Conservation (phyloP, 306 rosid species). For the Hippophae tibetana region DNA sequence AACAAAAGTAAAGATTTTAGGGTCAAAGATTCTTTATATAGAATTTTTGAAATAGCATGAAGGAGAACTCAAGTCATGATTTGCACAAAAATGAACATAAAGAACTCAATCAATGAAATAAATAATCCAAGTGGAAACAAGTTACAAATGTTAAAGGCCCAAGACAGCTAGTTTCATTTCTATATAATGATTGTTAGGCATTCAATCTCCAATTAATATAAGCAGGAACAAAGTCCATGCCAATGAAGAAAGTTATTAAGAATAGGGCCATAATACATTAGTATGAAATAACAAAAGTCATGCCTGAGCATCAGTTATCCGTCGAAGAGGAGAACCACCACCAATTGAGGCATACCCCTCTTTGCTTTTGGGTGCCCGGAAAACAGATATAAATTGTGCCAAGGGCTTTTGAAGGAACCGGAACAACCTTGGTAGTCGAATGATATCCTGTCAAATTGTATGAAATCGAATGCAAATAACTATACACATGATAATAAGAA, state of each 20-base stretch:
- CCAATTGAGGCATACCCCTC: slow-evolving; percentile 98
- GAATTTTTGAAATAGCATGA: not conserved
- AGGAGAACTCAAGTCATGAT: not conserved
- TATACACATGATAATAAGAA: not conserved
- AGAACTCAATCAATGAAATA: too few species aligned
- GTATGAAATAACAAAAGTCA: not conserved
- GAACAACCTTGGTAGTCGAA: slow-evolving; percentile 79
- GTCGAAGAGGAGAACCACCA: slow-evolving; percentile 93
- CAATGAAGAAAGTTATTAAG: not conserved
- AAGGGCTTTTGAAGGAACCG: slow-evolving; percentile 88
- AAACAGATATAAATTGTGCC: slow-evolving; percentile 78
- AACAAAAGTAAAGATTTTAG: slow-evolving; percentile 1
- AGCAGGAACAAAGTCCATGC: not conserved
- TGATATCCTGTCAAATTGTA: slow-evolving; percentile 58
- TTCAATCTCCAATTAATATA: not conserved
- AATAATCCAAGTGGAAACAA: too few species aligned
- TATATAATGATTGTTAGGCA: not conserved
- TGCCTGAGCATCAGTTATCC: slow-evolving; percentile 90
- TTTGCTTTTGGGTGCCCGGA: slow-evolving; percentile 87
- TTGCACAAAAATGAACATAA: too few species aligned
- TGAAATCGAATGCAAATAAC: slow-evolving; percentile 1
- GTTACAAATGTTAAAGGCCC: too few species aligned
- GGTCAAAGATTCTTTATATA: not conserved
- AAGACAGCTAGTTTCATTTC: too few species aligned
- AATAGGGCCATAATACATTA: not conserved